These are phyloP conservation scores for Colletotrichum ledebouriae DNA, from an alignment of 2,329 filamentous ascomycete species.

Conservation along the genomic window DNA sequence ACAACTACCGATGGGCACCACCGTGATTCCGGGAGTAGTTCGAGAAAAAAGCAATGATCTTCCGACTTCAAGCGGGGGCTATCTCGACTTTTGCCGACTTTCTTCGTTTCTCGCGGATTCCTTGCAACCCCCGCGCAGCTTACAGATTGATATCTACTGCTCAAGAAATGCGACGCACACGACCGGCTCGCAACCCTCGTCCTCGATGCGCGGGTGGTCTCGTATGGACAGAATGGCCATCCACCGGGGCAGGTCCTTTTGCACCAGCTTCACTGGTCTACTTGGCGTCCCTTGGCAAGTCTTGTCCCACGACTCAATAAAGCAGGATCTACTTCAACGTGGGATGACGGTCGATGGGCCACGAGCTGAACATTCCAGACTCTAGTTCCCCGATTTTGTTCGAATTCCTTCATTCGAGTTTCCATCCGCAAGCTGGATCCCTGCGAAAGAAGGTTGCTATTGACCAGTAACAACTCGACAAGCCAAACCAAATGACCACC, in stretches of 20 bases:
- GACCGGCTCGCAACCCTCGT: constrained; percentile 6
- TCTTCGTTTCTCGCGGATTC: constrained; percentile 19
- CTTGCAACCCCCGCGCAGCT: constrained; percentile 13
- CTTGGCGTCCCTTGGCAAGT: constrained; percentile 39
- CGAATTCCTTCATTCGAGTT: constrained; percentile 28
- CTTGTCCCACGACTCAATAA: constrained; percentile 40
- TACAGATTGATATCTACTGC: not conserved
- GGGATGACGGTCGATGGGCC: constrained; percentile 31
- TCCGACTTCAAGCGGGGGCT: not conserved
- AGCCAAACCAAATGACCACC: not conserved
- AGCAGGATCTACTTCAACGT: constrained; percentile 30
- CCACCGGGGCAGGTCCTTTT: constrained; percentile 36
- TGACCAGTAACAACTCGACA: constrained; percentile 16
- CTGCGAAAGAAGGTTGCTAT: constrained; percentile 5
- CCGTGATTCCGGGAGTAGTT: constrained; percentile 15
- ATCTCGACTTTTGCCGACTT: constrained; percentile 8
- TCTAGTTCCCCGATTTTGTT: constrained; percentile 14
- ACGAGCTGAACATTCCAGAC: constrained; percentile 28
- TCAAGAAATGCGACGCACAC: constrained; percentile 17
- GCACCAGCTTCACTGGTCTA: constrained; percentile 33
- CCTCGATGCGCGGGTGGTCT: constrained; percentile 16
- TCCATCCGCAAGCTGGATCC: not conserved
- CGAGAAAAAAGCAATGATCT: constrained; percentile 12
- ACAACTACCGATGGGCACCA: not conserved
- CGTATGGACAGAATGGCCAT: constrained; percentile 31